Base-by-base conservation (phyloP, 306 rosid species). In the Vicia faba region DNA sequence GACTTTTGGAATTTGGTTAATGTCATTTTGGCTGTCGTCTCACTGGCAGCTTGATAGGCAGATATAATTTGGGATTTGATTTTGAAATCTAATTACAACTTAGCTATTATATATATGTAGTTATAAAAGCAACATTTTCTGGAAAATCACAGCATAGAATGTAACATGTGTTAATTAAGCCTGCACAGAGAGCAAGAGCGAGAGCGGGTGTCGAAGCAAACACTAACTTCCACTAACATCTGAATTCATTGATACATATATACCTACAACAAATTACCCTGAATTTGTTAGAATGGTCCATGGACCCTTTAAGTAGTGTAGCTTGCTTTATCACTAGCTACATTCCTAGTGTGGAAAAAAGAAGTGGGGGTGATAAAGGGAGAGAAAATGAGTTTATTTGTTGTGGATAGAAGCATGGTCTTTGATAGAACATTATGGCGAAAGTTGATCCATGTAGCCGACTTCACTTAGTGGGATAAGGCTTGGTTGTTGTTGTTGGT, bases 261-360 rank as follows among this genome's bases (percentile, higher is more conserved):
- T 0, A 9, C 13, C 31, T n/a, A n/a, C n/a, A n/a, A n/a, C 18
- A 53, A 43, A 31, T 41, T 29, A 13, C 11, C 12, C 38, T 11
- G 10, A 33, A 18, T 67, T 39, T 46, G 39, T 33, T 66, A 10
- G 11, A 64, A 31, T 5, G 33, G 20, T 16, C 56, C 39, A 29
- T 26, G 7, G 16, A 25, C 35, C 20, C 56, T 2, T 31, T 44
- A 33, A 61, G 36, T 38, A 60, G 43, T 23, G 33, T 61, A 11
- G 64, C 66, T 44, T 58, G 28, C 39, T 59, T 46, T 16, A 20
- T 48, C 58, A 48, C 48, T 33, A 36, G 13, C 46, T 57, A 20
- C 54, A 73, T 69, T 57, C 48, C 25, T 59, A 41, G 35, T 60
- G 62, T 70, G 36, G 63, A 25, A 25, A 33, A 25, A 51, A 43